phyloP scores from a whole-genome alignment of 441 rosid species.

The Euphorbia corollata region DNA sequence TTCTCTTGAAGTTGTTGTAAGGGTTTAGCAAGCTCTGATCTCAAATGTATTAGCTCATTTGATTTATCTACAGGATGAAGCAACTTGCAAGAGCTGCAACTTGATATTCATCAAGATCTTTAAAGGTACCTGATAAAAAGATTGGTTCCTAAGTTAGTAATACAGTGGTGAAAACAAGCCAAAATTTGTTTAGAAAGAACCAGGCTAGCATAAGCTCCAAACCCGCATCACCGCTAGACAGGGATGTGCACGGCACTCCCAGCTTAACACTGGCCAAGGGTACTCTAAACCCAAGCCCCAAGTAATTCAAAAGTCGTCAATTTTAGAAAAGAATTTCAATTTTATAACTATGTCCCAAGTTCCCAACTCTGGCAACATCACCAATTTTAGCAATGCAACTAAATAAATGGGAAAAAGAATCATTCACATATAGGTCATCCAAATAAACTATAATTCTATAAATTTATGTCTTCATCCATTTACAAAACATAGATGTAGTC shows the following conservation, averaged over 20 bases:
- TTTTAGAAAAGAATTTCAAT: not conserved
- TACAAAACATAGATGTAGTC: too few species aligned
- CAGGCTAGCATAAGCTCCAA: constrained; percentile 11
- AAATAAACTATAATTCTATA: not conserved
- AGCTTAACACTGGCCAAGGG: not conserved
- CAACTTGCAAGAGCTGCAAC: constrained; percentile 99
- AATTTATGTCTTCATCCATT: not conserved
- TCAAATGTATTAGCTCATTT: constrained; percentile 71
- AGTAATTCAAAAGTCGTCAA: not conserved
- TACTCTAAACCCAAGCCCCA: too few species aligned
- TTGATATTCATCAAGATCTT: constrained; percentile 92
- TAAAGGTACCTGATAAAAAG: constrained; percentile 66
- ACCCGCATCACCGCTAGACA: constrained; percentile 5
- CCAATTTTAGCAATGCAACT: not conserved
- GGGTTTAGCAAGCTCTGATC: constrained; percentile 85
- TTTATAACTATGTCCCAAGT: not conserved
- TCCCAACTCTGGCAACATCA: not conserved
- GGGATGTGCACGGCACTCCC: not conserved
- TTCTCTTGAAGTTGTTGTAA: constrained; percentile 93
- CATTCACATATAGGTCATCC: not conserved
- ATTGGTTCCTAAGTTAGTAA: not conserved
- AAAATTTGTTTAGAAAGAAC: constrained; percentile 1
- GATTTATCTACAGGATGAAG: constrained; percentile 98
- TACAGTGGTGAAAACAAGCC: not conserved
- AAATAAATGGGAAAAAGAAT: not conserved